A percentile compares a stretch with the other conserved stretches of the same genome.
Conservation (phyloP, 345 rosid genomes). For the Anastatica hierochuntica region DNA sequence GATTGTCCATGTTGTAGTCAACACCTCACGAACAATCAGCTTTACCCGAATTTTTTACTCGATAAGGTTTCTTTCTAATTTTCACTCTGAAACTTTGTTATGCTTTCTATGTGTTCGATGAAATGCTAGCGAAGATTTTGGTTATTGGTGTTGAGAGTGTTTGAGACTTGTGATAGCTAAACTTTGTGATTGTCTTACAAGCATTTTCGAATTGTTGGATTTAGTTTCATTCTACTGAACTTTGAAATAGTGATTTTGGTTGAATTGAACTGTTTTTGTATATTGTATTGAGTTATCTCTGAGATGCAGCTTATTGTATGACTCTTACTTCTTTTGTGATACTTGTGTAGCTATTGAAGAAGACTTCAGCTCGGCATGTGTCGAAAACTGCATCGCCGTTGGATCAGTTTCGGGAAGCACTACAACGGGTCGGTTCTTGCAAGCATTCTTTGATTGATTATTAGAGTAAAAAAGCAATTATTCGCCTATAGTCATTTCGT, state of each 20-base stretch:
- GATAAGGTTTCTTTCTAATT: constrained; percentile 50
- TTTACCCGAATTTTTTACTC: constrained; percentile 81
- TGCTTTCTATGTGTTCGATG: too few species aligned
- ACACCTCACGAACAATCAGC: constrained; percentile 63
- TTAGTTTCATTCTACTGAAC: too few species aligned
- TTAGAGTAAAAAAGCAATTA: background rate
- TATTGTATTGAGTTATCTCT: too few species aligned
- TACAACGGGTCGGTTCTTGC: constrained; percentile 53
- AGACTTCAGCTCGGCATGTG: constrained; percentile 58
- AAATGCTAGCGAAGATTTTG: background rate
- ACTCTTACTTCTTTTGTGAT: constrained; percentile 27
- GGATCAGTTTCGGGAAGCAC: constrained; percentile 52
- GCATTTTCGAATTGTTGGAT: too few species aligned
- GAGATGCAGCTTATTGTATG: constrained; percentile 6
- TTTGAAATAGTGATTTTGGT: too few species aligned
- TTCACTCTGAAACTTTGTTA: background rate
- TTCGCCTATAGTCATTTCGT: background rate
- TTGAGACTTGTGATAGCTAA: too few species aligned
- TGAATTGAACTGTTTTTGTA: too few species aligned
- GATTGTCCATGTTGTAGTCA: constrained; percentile 96
- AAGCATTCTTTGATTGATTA: background rate
- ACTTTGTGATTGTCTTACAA: too few species aligned
- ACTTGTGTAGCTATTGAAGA: constrained; percentile 62
- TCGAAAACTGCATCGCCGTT: constrained; percentile 59
- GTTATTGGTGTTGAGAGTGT: background rate